phyloP scores from a whole-genome alignment of 257 asterid species.

The Solanum rostratum region DNA sequence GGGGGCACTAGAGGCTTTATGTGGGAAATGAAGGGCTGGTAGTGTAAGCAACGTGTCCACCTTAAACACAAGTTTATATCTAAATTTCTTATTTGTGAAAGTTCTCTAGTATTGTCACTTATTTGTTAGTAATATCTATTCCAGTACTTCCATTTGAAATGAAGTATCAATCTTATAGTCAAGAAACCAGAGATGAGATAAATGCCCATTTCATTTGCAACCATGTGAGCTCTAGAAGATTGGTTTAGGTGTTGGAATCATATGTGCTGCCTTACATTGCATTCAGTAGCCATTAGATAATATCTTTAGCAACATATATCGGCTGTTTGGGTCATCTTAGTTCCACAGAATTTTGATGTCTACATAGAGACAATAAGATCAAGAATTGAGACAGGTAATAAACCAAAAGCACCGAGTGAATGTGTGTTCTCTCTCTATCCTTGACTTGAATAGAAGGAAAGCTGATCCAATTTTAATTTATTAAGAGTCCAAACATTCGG shows the following conservation, averaged over 20 bases:
- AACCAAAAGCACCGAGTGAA: too few relatives aligned
- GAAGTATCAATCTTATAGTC: background rate
- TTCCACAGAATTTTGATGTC: too few relatives aligned
- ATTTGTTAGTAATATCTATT: background rate
- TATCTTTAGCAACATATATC: background rate
- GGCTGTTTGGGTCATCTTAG: too few relatives aligned
- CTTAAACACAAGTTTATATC: background rate
- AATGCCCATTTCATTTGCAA: background rate
- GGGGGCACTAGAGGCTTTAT: background rate
- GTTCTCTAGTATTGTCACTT: background rate
- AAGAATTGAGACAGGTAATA: too few relatives aligned
- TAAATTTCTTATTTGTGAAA: background rate
- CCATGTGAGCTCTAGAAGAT: background rate
- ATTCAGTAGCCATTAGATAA: background rate
- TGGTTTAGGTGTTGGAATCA: background rate
- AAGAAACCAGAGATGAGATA: background rate
- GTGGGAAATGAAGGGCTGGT: background rate
- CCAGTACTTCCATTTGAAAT: background rate
- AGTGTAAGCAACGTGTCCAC: background rate
- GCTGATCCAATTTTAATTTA: too few relatives aligned
- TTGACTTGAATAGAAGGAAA: too few relatives aligned
- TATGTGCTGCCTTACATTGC: too few relatives aligned
- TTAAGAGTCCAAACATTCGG: too few relatives aligned
- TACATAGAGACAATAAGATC: too few relatives aligned
- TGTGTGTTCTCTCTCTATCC: too few relatives aligned